Evolutionary conservation across 371 early-diverging fungal genomes (phyloP), one percentile per base, ranked within the genome.

Genomic region (Dentiscutata heterogama): DNA sequence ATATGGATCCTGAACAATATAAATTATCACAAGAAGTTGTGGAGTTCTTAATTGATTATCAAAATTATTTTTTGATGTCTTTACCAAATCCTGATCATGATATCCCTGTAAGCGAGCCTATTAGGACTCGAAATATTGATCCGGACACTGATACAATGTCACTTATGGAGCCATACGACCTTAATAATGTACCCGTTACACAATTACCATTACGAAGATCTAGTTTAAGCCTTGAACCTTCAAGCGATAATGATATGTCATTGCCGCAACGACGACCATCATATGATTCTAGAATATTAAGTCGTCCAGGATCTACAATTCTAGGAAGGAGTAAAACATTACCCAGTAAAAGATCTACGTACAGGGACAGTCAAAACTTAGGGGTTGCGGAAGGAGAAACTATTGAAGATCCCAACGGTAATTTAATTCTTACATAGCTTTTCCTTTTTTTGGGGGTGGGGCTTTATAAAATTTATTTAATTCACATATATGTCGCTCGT

Each of bases 11-110:
- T 7, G 89, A 88, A 27, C 88, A 91, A 63, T 92, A 91, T 80
- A 90, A 89, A 73, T 85, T 88, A 35, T 90, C 90, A 14, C 90
- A 92, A 25, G 84, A 85, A 46, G 92, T 92, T 14, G 80, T 93
- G 1, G 90, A 88, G 53, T 91, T 91, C 71, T 76, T 92, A 22
- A 91, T 92, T 58, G 87, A 88, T 71, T 83, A 90, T 79, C 90
- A 90, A 65, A 85, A 42, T 77, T 67, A 29, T 50, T 77, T 83
- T 54, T 68, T 79, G 54, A 54, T 54, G 22, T 8, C 27, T 42
- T 35, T 64, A 27, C 78, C 78, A 71, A 63, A 39, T 25, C 39
- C 18, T 35, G 22, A 4, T 31, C 46, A 46, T 46, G 46, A 46
- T 46, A 10, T 10, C 11, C 16, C 18, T 60, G 42, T 35, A 46